Base-by-base conservation (phyloP, 805 yeast species). In the Phaffomyces thermotolerans region DNA sequence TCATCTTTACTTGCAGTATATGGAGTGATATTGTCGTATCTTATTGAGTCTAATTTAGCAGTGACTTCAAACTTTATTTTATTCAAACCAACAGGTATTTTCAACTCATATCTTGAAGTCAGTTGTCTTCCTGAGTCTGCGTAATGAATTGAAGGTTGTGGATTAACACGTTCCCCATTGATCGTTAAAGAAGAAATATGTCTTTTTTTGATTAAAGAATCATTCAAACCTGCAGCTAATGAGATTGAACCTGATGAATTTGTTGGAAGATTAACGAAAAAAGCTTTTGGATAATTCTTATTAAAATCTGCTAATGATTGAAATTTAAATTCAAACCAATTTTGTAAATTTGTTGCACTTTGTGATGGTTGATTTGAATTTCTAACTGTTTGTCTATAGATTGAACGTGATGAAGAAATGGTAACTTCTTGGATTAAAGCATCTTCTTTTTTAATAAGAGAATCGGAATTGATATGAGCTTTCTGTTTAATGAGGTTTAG, bases 11-110 rank as follows among this genome's bases (percentile, higher is more conserved):
- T 25, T 3, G 41, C 37, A 14, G 36, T 39, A 33, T 41, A 32
- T 8, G 20, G 17, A 22, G 33, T 22, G 18, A 20, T 15, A 23
- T 42, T 6, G 13, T 31, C 37, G 23, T 36, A 33, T 18, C 17
- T 40, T 18, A 29, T 37, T 14, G 54, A 56, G n/a, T 50, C 36
- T 13, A 49, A 44, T 13, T 55, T 56, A 13, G 68, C 63, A 6
- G 60, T 51, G 39, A 67, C 60, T 37, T 61, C 62, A 41, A 68
- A 70, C 32, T 66, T 71, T 33, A 74, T 57, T 42, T 67, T 56
- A 46, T 73, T 75, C 50, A 75, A 58, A 1, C 80, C 80, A 37
- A 62, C 50, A 17, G 72, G 69, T 30, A 75, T 56, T 48, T 69
- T 73, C 43, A 73, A 48, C 47, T 74, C 79, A 52, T 66, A 74